phyloP scores from a whole-genome alignment of 805 yeast genomes.

The Scheffersomyces ergatensis region DNA sequence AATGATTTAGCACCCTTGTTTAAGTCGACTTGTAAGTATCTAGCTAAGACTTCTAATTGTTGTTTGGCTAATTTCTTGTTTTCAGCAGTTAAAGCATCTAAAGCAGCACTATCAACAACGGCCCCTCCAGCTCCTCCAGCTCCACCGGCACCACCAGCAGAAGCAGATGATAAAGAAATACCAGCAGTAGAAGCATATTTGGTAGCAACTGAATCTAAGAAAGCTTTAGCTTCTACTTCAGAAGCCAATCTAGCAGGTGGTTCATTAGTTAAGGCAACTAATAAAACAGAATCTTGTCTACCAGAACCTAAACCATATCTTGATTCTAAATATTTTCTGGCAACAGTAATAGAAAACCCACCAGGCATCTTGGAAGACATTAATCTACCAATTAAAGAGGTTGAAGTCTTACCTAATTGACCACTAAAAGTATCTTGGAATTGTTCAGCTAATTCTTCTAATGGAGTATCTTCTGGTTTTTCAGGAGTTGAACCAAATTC shows the following conservation, averaged over 20 bases:
- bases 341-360: conserved; percentile 90
- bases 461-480: conserved; percentile 97
- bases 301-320: conserved; percentile 93
- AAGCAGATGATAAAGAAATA: conserved; percentile 66
- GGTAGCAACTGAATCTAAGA: conserved; percentile 76
- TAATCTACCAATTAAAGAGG: conserved; percentile 84
- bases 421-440: conserved; percentile 92
- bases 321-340: conserved; percentile 87
- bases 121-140: conserved; percentile 87
- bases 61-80: conserved; percentile 69
- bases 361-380: conserved; percentile 99
- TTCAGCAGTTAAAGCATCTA: conserved; percentile 76
- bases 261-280: conserved; percentile 82
- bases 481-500: conserved; percentile 98
- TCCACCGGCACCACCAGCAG: conserved; percentile 52
- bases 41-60: conserved; percentile 87
- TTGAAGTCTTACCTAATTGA: conserved; percentile 88
- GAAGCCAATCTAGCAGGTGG: conserved; percentile 85
- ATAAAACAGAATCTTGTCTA: conserved; percentile 88
- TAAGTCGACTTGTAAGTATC: conserved; percentile 89
- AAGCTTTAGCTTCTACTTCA: conserved; percentile 88
- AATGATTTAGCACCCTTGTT: conserved; percentile 86
- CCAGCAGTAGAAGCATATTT: conserved; percentile 86
- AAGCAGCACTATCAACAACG: conserved; percentile 91
- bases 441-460: conserved; percentile 90